Percentiles rank a stretch among this genome's conserved stretches.
phyloP scores from a whole-genome alignment of 768 basidiomycete genomes.

The Leucosporidium creatinivorum region DNA sequence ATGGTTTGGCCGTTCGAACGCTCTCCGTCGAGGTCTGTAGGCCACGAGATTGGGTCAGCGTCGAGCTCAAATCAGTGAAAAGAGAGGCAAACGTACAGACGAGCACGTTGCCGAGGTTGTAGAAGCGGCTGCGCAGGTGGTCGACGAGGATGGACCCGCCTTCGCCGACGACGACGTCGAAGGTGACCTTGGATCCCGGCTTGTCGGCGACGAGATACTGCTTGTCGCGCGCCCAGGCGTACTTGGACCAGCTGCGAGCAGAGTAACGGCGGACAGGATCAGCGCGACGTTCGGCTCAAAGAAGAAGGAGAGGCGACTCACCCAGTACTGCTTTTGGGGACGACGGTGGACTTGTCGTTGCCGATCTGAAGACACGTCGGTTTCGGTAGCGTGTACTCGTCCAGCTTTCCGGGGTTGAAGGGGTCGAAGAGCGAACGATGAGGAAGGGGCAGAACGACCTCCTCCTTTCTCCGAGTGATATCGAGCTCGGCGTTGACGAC shows the following conservation, averaged over 20 bases:
- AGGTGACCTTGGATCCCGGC: constrained; percentile 37
- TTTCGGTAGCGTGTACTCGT: constrained; percentile 6
- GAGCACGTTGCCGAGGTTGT: constrained; percentile 24
- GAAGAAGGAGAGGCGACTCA: background rate
- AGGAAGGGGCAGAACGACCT: constrained; percentile 5
- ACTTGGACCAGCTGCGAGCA: constrained; percentile 15
- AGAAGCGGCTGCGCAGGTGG: constrained; percentile 24
- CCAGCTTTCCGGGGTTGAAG: background rate
- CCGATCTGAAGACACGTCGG: constrained; percentile 22
- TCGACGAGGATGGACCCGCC: constrained; percentile 20
- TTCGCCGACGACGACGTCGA: constrained; percentile 33
- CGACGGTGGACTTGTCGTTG: constrained; percentile 10
- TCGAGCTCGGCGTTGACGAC: constrained; percentile 19
- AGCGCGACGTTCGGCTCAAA: background rate
- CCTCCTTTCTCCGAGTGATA: constrained; percentile 1
- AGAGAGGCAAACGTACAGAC: constrained; percentile 16
- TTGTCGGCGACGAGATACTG: constrained; percentile 37
- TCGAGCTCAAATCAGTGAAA: too few species aligned
- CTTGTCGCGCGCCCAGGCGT: constrained; percentile 37
- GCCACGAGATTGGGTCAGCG: too few species aligned
- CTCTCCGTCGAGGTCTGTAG: constrained; percentile 22
- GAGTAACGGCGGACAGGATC: background rate
- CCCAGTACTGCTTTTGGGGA: constrained; percentile 15
- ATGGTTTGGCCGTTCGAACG: constrained; percentile 6
- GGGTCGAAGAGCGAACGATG: constrained; percentile 15